Percentiles rank a stretch among this genome's conserved stretches.
These are phyloP conservation scores for Lactifluus echinatus DNA, from an alignment of 768 basidiomycete species.

Conservation along the genomic window DNA sequence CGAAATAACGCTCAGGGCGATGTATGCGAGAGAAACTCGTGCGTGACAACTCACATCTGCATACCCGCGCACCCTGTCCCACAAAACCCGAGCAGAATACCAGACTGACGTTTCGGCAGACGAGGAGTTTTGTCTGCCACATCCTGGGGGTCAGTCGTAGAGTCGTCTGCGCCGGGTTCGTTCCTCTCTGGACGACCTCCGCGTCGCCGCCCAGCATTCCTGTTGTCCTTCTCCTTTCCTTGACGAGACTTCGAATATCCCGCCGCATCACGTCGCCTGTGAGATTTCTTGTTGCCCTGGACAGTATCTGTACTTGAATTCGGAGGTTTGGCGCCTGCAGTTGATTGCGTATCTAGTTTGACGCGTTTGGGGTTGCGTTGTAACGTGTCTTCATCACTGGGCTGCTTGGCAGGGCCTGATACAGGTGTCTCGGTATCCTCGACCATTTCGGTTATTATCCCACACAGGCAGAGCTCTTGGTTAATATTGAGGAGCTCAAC, in stretches of 20 bases:
- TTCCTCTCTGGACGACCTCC: conserved; percentile 31
- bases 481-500: too few relatives aligned
- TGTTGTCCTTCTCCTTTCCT: conserved; percentile 32
- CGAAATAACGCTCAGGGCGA: neutral
- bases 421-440: neutral
- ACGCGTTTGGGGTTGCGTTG: conserved; percentile 15
- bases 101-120: conserved; percentile 77
- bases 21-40: neutral
- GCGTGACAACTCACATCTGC: conserved; percentile 73
- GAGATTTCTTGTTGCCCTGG: conserved; percentile 7
- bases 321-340: neutral
- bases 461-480: too few relatives aligned
- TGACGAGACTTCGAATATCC: conserved; percentile 28
- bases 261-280: conserved; percentile 24
- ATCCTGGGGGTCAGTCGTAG: neutral
- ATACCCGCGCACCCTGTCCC: conserved; percentile 90
- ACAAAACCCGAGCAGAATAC: conserved; percentile 82
- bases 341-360: conserved; percentile 7
- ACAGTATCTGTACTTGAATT: neutral
- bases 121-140: conserved; percentile 38
- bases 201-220: conserved; percentile 33
- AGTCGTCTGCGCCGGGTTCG: conserved; percentile 6
- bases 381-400: neutral
- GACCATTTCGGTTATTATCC: neutral
- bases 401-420: conserved; percentile 4